Base-by-base conservation (phyloP, 208 protist genomes). In the Leishmania tarentolae region DNA sequence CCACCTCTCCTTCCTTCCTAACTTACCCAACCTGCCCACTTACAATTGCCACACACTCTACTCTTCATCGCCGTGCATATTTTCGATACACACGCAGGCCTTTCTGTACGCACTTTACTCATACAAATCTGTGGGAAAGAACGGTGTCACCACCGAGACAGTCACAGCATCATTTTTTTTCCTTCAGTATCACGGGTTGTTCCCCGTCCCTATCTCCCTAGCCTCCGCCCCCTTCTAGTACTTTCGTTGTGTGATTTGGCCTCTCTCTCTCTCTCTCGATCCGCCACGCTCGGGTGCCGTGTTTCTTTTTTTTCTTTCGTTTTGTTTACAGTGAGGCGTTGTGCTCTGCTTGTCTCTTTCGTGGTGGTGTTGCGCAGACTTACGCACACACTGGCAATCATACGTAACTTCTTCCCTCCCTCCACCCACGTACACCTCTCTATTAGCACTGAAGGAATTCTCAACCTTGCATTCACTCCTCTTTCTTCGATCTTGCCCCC, bases 401-500 rank as follows among this genome's bases (percentile, higher is more conserved):
- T 35, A 52, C 37, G 37, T 72, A 24, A 46, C 40, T 24, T 35
- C 59, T 4, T 9, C 11, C n/a, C n/a, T 66, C n/a, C 59, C 59
- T n/a, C 59, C 28, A 9, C 59, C n/a, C 59, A 19, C n/a, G 5
- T 35, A n/a, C 8, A 52, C 47, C 11, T 52, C 50, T 17, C 50
- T 17, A 17, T 31, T 31, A 37, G 17, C 59, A n/a, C 59, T 5
- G n/a, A 66, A 66, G 59, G 59, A 66, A 66, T 24, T 8, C 11
- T 31, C 59, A 24, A 37, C n/a, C n/a, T 19, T 46, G 50, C 37
- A 5, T 61, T 81, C 71, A 9, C 44, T 78, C 78, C 57, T 40
- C 28, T 28, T 47, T 71, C 56, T 78, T 82, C 78, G 42, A 0
- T 21, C 50, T 53, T 53, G 61, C 65, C 65, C 28, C 17, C 63